A percentile compares a stretch with the other conserved stretches of the same genome.
Conservation (phyloP, 1,284 basidiomycete species). For the Cryptococcus maquisensis region DNA sequence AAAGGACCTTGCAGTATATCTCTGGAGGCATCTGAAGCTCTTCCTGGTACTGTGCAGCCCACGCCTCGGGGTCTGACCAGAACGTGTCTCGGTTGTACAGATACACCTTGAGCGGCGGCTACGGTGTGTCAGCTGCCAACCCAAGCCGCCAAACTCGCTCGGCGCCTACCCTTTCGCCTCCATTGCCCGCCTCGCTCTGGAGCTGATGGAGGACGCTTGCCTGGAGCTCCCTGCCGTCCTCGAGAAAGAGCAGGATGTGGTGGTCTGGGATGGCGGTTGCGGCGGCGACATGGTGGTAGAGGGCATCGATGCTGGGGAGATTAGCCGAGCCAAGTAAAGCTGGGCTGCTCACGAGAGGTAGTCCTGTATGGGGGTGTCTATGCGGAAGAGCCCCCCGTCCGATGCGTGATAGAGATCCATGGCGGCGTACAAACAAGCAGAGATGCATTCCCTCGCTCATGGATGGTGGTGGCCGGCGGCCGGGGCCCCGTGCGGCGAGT, state of each 20-base stretch:
- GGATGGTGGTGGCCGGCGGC: constrained; percentile 40
- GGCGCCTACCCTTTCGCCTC: background rate
- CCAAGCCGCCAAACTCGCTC: background rate
- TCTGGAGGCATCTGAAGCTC: constrained; percentile 36
- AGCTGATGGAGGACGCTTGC: constrained; percentile 34
- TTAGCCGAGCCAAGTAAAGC: background rate
- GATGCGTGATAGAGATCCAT: constrained; percentile 44
- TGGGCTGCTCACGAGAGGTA: constrained; percentile 33
- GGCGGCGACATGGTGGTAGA: constrained; percentile 26
- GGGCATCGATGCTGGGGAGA: constrained; percentile 29
- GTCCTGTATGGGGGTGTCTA: constrained; percentile 26
- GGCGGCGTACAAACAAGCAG: constrained; percentile 33
- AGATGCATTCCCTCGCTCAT: constrained; percentile 46
- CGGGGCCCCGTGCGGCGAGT: constrained; percentile 47
- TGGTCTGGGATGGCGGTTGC: constrained; percentile 22
- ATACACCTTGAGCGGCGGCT: constrained; percentile 22
- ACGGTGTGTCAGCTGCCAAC: background rate
- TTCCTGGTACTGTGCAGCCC: constrained; percentile 36
- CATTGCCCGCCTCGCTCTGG: constrained; percentile 35
- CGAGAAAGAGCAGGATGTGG: constrained; percentile 42
- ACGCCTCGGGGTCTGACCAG: constrained; percentile 39
- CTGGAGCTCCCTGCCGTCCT: constrained; percentile 40
- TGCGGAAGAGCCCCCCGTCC: constrained; percentile 33
- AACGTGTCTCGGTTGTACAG: constrained; percentile 45
- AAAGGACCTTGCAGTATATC: constrained; percentile 28